phyloP scores from a whole-genome alignment of 1,284 basidiomycete genomes.

The Ceratobasidium sp. region DNA sequence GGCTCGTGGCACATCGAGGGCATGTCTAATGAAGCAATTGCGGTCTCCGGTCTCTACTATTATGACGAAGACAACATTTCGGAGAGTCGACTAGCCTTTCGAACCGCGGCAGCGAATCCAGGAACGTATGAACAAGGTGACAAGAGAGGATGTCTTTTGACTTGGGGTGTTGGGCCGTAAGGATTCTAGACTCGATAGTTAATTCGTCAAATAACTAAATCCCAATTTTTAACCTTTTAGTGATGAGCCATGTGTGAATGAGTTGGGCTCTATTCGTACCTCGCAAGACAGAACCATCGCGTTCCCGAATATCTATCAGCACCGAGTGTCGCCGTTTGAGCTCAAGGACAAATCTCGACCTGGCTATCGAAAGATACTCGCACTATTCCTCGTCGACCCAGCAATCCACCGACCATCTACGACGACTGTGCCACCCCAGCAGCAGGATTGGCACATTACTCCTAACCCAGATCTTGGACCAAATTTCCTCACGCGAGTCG shows the following conservation, averaged over 20 bases:
- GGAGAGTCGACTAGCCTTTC: slow-evolving; percentile 38
- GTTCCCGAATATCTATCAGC: slow-evolving; percentile 70
- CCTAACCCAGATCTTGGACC: slow-evolving; percentile 33
- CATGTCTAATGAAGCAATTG: slow-evolving; percentile 65
- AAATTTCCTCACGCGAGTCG: slow-evolving; percentile 52
- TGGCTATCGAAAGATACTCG: slow-evolving; percentile 58
- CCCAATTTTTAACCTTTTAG: background rate
- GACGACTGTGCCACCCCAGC: slow-evolving; percentile 63
- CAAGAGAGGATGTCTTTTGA: slow-evolving; percentile 11
- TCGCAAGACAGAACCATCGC: slow-evolving; percentile 60
- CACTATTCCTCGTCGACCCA: slow-evolving; percentile 63
- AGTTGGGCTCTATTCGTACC: slow-evolving; percentile 53
- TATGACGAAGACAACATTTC: slow-evolving; percentile 51
- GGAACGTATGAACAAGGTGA: slow-evolving; percentile 13
- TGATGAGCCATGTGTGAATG: slow-evolving; percentile 43
- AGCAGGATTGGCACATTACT: slow-evolving; percentile 58
- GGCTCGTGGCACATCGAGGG: slow-evolving; percentile 60
- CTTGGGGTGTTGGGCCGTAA: slow-evolving; percentile 38
- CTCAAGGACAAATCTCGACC: slow-evolving; percentile 55
- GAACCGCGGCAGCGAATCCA: slow-evolving; percentile 17
- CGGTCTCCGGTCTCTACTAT: slow-evolving; percentile 63
- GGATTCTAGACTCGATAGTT: background rate
- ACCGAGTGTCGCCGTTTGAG: slow-evolving; percentile 58
- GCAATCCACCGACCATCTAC: slow-evolving; percentile 61
- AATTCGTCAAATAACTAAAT: background rate